These are phyloP conservation scores for Striga hermonthica DNA, from an alignment of 305 asterid genomes.

Conservation along the genomic window DNA sequence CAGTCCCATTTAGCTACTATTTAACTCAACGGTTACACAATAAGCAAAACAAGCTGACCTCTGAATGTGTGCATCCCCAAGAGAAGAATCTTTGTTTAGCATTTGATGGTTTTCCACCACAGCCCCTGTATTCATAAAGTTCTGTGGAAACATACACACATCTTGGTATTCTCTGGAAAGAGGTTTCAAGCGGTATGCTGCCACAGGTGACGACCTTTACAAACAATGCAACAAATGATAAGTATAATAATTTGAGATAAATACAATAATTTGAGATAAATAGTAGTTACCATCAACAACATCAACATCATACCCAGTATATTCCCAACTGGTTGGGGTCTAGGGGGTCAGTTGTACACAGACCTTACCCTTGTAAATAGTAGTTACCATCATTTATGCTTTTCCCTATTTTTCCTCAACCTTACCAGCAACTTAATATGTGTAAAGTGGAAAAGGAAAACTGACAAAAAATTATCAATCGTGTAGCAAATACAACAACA, in stretches of 20 bases:
- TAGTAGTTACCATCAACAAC: constrained; percentile 8
- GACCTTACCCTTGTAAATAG: too few species aligned
- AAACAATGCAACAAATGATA: constrained; percentile 6
- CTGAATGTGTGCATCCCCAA: constrained; percentile 75
- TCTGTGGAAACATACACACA: constrained; percentile 70
- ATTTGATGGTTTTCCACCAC: constrained; percentile 59
- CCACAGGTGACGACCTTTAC: constrained; percentile 80
- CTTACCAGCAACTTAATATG: background rate
- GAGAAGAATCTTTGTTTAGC: constrained; percentile 59
- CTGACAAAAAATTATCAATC: background rate
- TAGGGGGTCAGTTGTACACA: too few species aligned
- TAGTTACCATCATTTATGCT: background rate
- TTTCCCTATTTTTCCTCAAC: constrained; percentile 13
- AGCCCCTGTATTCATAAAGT: constrained; percentile 63
- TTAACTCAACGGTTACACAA: constrained; percentile 8
- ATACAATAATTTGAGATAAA: constrained; percentile 9
- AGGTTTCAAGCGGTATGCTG: constrained; percentile 70
- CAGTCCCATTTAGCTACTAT: constrained; percentile 5
- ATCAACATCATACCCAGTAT: background rate
- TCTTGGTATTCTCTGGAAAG: constrained; percentile 66
- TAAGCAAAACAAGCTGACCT: constrained; percentile 46
- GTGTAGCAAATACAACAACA: too few species aligned
- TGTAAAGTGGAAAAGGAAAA: background rate
- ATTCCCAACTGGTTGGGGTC: too few species aligned
- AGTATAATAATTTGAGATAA: background rate